Evolutionary conservation across 2,329 filamentous ascomycete species (phyloP).

Genomic region (Periconia sp.): DNA sequence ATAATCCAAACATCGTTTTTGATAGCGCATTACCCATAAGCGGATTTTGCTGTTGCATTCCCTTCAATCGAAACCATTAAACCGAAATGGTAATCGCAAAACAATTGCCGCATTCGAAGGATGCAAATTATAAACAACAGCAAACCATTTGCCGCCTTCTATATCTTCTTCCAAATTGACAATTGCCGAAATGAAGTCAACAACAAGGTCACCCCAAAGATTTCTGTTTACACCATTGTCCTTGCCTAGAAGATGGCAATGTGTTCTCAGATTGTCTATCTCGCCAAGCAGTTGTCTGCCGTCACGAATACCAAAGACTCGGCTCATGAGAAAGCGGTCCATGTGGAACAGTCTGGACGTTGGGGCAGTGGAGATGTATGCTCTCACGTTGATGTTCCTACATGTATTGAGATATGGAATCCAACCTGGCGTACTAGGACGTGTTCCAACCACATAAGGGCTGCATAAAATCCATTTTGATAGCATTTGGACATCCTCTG

Average conservation of each 20-base stretch:
- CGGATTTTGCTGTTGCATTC: neutral
- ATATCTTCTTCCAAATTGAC: neutral
- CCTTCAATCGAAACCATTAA: neutral
- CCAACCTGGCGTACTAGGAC: neutral
- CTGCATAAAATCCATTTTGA: neutral
- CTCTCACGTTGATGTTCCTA: neutral
- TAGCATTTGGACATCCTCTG: neutral
- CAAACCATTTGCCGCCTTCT: neutral
- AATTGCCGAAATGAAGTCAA: neutral
- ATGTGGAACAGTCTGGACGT: neutral
- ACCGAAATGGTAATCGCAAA: neutral
- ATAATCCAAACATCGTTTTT: too few species aligned
- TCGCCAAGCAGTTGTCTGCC: neutral
- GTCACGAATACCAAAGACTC: neutral
- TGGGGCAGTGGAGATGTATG: neutral
- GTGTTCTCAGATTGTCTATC: neutral
- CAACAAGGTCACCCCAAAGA: neutral
- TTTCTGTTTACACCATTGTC: neutral
- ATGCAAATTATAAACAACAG: neutral
- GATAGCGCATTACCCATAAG: too few species aligned
- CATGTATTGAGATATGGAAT: neutral
- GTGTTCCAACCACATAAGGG: neutral
- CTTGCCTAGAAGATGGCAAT: neutral
- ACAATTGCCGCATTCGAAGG: neutral
- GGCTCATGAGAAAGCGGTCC: neutral